Base-by-base conservation (phyloP, 495 filamentous ascomycete genomes). In the Daldinia loculata region DNA sequence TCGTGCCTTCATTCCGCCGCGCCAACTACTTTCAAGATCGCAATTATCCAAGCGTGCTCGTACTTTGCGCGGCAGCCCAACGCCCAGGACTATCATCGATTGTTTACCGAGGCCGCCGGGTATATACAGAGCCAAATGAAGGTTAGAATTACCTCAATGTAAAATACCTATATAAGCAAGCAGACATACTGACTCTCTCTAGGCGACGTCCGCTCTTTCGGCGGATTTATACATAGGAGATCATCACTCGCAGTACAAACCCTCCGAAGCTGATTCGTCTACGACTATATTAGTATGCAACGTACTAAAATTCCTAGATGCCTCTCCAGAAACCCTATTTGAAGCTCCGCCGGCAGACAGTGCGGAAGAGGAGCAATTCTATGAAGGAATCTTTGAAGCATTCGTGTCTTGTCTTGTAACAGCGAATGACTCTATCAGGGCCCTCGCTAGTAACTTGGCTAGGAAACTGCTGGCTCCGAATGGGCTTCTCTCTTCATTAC, bases 1-100 rank as follows among this genome's bases (percentile, higher is more conserved):
- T 70, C 80, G 15, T 90, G 88, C 59, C 79, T 89, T 48, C 79
- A 84, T 51, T 74, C 83, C 30, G 84, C 80, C 39, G 80, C 87
- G 6, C 87, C 88, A n/a, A 79, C 84, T 39, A 80, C 80, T 32
- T 89, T 88, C 76, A 89, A 88, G 75, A 84, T 89, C 56, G 83
- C 87, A 6, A 80, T 87, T 6, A 86, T 90, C 39, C 85, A 87
- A 67, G 83, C 82, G 4, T 87, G 84, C 67, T 84, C 84, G 26
- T 81, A 88, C 67, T 85, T 87, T 78, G 84, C 84, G 29, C 79
- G 84, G 66, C 79, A 84, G 67, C 78, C 78, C 26, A 81, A 84
- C 52, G 74, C 83, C 30, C 78, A 82, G 22, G 76, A 82, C 30
- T 90, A 88, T 66, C 75, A 79, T 38, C 79, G 80, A 26, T 75